Conservation (phyloP, 1,284 basidiomycete genomes). For the Cystobasidium slooffiae region DNA sequence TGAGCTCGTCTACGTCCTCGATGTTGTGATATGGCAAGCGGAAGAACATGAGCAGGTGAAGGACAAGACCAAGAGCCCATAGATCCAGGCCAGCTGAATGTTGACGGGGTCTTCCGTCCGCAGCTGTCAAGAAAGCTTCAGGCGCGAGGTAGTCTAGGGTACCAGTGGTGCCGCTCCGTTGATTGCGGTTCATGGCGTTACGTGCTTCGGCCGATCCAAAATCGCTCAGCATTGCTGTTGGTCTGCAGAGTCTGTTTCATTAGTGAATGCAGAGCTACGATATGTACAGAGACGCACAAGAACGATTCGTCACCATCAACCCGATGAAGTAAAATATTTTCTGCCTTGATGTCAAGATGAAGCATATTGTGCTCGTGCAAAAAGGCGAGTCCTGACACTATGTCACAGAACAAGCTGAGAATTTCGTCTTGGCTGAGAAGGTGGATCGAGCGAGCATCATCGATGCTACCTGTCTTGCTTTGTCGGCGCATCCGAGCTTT, state of each 20-base stretch:
- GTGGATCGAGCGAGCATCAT: slow-evolving; percentile 46
- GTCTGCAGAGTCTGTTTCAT: slow-evolving; percentile 29
- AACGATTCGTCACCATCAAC: slow-evolving; percentile 45
- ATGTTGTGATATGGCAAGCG: slow-evolving; percentile 47
- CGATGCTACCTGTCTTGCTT: neutral
- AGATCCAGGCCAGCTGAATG: slow-evolving; percentile 47
- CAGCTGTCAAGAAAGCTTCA: slow-evolving; percentile 44
- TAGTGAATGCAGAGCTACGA: neutral
- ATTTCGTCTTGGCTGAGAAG: slow-evolving; percentile 51
- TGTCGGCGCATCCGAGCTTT: slow-evolving; percentile 11
- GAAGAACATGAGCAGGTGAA: slow-evolving; percentile 52
- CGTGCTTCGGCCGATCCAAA: slow-evolving; percentile 46
- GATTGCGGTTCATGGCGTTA: slow-evolving; percentile 9
- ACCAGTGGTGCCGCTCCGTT: slow-evolving; percentile 46
- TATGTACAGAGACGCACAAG: slow-evolving; percentile 3
- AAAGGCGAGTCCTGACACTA: slow-evolving; percentile 48
- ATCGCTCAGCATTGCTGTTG: slow-evolving; percentile 50
- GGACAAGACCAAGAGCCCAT: slow-evolving; percentile 52
- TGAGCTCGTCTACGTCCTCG: slow-evolving; percentile 46
- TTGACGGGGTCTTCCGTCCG: slow-evolving; percentile 35
- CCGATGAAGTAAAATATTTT: slow-evolving; percentile 53
- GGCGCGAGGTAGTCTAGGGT: slow-evolving; percentile 52
- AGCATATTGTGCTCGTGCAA: slow-evolving; percentile 51
- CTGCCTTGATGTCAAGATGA: slow-evolving; percentile 54
- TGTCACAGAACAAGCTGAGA: slow-evolving; percentile 47